Evolutionary conservation across 805 yeast genomes (phyloP), one percentile per base, ranked within the genome.

Genomic region (Groenewaldozyma salmanticensis): DNA sequence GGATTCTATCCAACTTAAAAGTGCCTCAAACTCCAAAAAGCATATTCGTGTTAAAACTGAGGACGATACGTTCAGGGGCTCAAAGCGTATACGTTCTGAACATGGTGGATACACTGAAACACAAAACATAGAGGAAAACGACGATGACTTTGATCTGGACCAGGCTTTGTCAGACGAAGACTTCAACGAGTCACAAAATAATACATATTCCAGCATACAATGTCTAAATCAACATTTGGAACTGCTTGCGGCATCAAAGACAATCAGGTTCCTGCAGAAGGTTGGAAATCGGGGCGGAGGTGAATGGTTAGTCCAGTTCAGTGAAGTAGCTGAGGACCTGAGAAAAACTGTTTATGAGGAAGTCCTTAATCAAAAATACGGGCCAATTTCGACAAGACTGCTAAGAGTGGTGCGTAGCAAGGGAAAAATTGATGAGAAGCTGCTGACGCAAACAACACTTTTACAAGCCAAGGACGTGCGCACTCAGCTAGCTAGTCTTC

Each of bases 361-460:
- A 15, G 51, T 64, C 13, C 54, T 66, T 21, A 46, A 52, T 4
- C 52, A 54, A 34, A 56, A 55, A 33, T 54, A 52, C 34, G 69
- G 68, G 1, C 64, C 71, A 5, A 71, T 79, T 15, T 75, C 88
- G 0, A 70, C 82, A 42, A 71, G 95, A 40, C 68, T 92, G 2
- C 62, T 90, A 45, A 77, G 94, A 48, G 82, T 95, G 51, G 71
- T 92, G 24, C 75, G 83, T 43, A 71, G 71, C 6, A 68, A 75
- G 52, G 76, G 77, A 48, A 67, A 86, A 36, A 80, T 81, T 5
- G 95, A 94, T 48, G 98, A 92, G 54, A 88, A 90, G 54, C 68
- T 79, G 16, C 72, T 92, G 38, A 75, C 86, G 31, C 79, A 82
- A 39, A 60, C 74, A 13, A 90, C 92, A 1, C 62, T 92, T 39